Evolutionary conservation across 768 basidiomycete species (phyloP).

Genomic region (Mycena amicta): DNA sequence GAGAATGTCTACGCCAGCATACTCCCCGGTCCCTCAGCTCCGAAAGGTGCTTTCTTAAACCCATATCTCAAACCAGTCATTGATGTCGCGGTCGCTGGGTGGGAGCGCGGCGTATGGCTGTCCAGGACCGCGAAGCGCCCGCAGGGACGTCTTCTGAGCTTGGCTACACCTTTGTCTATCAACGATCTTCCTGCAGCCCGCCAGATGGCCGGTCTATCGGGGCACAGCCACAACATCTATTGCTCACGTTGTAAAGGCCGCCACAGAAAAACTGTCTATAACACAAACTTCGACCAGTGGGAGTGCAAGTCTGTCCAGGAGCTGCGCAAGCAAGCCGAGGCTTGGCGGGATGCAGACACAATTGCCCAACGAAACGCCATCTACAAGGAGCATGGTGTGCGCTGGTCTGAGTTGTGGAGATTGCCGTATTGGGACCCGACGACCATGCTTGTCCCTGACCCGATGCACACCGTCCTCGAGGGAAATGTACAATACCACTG

Average conservation of each 20-base stretch:
- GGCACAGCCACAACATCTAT: slow-evolving; percentile 20
- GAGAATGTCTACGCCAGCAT: slow-evolving; percentile 31
- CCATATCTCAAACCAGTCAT: slow-evolving; percentile 29
- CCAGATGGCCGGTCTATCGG: slow-evolving; percentile 26
- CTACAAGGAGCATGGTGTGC: slow-evolving; percentile 20
- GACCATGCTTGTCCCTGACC: slow-evolving; percentile 28
- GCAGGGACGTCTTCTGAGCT: neutral
- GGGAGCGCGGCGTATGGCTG: slow-evolving; percentile 17
- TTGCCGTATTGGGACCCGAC: slow-evolving; percentile 32
- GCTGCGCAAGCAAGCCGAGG: slow-evolving; percentile 15
- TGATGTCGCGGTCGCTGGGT: slow-evolving; percentile 22
- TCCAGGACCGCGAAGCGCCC: slow-evolving; percentile 8
- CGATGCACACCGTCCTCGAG: slow-evolving; percentile 34
- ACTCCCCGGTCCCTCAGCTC: slow-evolving; percentile 28
- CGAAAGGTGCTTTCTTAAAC: slow-evolving; percentile 25
- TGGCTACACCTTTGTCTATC: slow-evolving; percentile 18
- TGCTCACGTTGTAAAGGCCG: slow-evolving; percentile 28
- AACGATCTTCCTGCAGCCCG: slow-evolving; percentile 31
- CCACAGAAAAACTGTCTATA: slow-evolving; percentile 9
- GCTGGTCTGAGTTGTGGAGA: slow-evolving; percentile 27
- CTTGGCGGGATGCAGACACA: slow-evolving; percentile 13
- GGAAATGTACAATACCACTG: slow-evolving; percentile 24
- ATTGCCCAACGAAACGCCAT: slow-evolving; percentile 16
- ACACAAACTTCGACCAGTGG: slow-evolving; percentile 16
- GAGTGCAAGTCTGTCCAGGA: neutral